phyloP scores from a whole-genome alignment of 805 yeast species.

The Starmerella gropengiesseri region DNA sequence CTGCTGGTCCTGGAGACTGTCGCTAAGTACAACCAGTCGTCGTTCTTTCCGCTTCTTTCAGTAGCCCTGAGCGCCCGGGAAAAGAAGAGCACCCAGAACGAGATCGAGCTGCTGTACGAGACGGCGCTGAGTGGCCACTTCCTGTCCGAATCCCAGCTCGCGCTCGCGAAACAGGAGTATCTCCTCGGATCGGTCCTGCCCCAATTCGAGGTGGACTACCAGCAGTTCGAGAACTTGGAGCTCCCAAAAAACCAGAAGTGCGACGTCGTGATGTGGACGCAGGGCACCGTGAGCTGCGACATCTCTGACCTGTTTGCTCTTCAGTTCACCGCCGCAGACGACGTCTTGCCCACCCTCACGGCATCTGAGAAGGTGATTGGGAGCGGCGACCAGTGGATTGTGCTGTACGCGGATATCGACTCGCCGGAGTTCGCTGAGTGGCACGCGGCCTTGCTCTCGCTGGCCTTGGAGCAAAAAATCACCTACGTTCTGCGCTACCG shows the following conservation, averaged over 20 bases:
- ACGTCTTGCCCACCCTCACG: conserved; percentile 20
- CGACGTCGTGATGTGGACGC: conserved; percentile 42
- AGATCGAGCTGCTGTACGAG: conserved; percentile 19
- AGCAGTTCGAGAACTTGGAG: conserved; percentile 40
- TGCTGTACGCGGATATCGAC: conserved; percentile 56
- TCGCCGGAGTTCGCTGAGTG: conserved; percentile 44
- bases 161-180: conserved; percentile 35
- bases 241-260: conserved; percentile 26
- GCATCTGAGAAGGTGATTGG: conserved; percentile 63
- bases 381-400: conserved; percentile 38
- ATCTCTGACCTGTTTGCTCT: conserved; percentile 71
- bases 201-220: conserved; percentile 52
- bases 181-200: conserved; percentile 47
- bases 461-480: conserved; percentile 53
- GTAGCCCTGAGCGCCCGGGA: conserved; percentile 19
- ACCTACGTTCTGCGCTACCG: conserved; percentile 68
- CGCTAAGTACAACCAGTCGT: conserved; percentile 25
- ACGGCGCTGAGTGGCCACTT: conserved; percentile 18
- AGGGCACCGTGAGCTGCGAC: conserved; percentile 49
- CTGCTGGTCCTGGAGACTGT: conserved; percentile 26
- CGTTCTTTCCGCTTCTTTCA: conserved; percentile 30
- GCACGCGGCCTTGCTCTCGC: conserved; percentile 47
- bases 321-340: conserved; percentile 31
- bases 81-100: conserved; percentile 16
- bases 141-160: conserved; percentile 12